Percentiles rank a stretch among this genome's conserved stretches.
These are phyloP conservation scores for Aspergillus fijiensis DNA, from an alignment of 2,329 filamentous ascomycete species.

Conservation along the genomic window DNA sequence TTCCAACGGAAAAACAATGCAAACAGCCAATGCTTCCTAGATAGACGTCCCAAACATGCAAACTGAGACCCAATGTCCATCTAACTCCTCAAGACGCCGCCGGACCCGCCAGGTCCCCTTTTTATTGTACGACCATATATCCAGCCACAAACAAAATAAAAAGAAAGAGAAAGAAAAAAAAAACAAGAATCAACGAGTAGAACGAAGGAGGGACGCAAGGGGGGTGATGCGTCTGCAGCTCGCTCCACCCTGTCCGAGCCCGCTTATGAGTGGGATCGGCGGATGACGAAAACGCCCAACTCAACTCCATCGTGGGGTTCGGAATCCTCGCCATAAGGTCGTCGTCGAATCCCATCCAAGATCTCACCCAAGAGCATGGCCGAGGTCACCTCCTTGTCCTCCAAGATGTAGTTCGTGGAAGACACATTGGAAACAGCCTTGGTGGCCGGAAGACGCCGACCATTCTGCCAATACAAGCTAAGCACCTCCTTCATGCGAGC, in stretches of 20 bases:
- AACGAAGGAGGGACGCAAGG: background rate
- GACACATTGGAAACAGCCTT: constrained; percentile 26
- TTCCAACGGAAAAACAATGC: constrained; percentile 18
- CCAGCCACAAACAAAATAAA: constrained; percentile 9
- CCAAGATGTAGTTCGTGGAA: constrained; percentile 28
- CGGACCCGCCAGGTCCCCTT: constrained; percentile 5
- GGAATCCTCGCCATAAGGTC: constrained; percentile 47
- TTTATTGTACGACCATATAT: constrained; percentile 15
- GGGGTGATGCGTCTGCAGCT: background rate
- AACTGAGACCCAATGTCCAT: constrained; percentile 10
- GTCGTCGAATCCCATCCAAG: constrained; percentile 56
- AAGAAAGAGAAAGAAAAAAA: background rate
- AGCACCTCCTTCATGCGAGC: constrained; percentile 55
- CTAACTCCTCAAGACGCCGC: constrained; percentile 13
- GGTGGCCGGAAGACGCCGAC: constrained; percentile 33
- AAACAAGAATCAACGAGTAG: background rate
- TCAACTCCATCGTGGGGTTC: constrained; percentile 48
- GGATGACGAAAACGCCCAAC: constrained; percentile 52
- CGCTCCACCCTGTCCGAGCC: background rate
- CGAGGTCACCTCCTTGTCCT: constrained; percentile 50
- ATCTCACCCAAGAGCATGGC: constrained; percentile 60
- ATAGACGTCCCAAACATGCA: constrained; percentile 17
- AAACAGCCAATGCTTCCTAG: constrained; percentile 20
- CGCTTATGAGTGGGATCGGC: constrained; percentile 36
- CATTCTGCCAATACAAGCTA: constrained; percentile 43